Conservation (phyloP, 257 asterid species). For the Plantago ovata region DNA sequence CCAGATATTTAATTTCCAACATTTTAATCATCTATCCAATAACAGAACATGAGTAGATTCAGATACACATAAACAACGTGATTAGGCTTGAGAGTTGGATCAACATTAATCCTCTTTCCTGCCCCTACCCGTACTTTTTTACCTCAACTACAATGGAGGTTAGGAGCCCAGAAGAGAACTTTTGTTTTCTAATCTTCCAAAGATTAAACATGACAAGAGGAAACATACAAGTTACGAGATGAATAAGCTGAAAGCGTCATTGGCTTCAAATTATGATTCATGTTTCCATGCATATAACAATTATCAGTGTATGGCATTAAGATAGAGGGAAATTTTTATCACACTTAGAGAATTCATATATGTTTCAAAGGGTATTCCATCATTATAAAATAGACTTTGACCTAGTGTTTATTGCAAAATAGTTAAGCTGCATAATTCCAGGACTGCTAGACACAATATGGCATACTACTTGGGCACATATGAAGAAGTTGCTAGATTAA, state of each 20-base stretch:
- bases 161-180: too few relatives aligned
- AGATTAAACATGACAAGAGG: not conserved
- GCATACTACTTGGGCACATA: too few relatives aligned
- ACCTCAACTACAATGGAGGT: not conserved
- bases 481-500: too few relatives aligned
- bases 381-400: too few relatives aligned
- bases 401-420: not conserved
- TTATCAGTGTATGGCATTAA: not conserved
- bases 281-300: not conserved
- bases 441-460: too few relatives aligned
- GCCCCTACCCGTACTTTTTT: not conserved
- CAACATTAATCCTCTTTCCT: too few relatives aligned
- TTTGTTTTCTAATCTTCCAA: not conserved
- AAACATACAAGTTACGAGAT: not conserved
- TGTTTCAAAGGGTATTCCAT: too few relatives aligned
- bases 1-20: too few relatives aligned
- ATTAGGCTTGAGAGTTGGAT: not conserved
- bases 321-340: not conserved
- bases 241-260: constrained; percentile 1
- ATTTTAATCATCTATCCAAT: too few relatives aligned
- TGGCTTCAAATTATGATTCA: not conserved
- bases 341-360: not conserved
- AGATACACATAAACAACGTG: not conserved
- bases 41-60: not conserved
- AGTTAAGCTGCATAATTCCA: too few relatives aligned